Evolutionary conservation across 2,329 filamentous ascomycete species (phyloP).

Genomic region (Hypomyces perniciosus): DNA sequence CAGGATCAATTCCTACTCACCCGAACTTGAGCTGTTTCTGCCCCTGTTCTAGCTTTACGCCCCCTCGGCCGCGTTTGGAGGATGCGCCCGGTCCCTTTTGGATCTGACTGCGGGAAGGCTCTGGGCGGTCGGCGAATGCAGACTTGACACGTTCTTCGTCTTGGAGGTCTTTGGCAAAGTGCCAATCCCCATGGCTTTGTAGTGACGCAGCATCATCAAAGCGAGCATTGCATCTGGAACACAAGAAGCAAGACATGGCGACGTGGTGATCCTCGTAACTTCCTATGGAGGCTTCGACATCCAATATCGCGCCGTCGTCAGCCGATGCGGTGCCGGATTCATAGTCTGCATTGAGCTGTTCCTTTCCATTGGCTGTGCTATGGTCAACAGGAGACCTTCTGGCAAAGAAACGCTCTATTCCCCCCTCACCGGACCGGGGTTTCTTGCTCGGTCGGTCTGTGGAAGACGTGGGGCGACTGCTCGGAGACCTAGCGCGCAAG

Average conservation of each 20-base stretch:
- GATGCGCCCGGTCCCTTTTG: slow-evolving; percentile 30
- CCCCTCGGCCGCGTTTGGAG: slow-evolving; percentile 35
- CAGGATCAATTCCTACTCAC: slow-evolving; percentile 27
- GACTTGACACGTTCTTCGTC: slow-evolving; percentile 50
- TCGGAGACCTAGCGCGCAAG: slow-evolving; percentile 18
- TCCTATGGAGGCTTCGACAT: not conserved
- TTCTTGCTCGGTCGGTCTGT: slow-evolving; percentile 23
- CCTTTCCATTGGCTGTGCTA: slow-evolving; percentile 18
- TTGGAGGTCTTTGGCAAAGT: slow-evolving; percentile 83
- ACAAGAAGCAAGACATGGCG: slow-evolving; percentile 39
- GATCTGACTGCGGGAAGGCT: slow-evolving; percentile 25
- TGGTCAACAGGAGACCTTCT: slow-evolving; percentile 31
- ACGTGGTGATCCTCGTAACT: slow-evolving; percentile 21
- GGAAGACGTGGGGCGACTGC: slow-evolving; percentile 13
- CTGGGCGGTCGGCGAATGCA: slow-evolving; percentile 36
- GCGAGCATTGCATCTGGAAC: slow-evolving; percentile 59
- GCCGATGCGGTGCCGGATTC: not conserved
- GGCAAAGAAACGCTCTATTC: slow-evolving; percentile 54
- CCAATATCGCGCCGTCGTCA: slow-evolving; percentile 10
- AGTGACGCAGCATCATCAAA: slow-evolving; percentile 53
- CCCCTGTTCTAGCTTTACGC: slow-evolving; percentile 44
- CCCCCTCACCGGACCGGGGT: slow-evolving; percentile 36
- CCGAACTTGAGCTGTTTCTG: slow-evolving; percentile 58
- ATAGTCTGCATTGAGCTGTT: slow-evolving; percentile 5
- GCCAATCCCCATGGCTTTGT: slow-evolving; percentile 85